Evolutionary conservation across 768 basidiomycete genomes (phyloP), one percentile per base, ranked within the genome.

Genomic region (Hortiboletus campestris): DNA sequence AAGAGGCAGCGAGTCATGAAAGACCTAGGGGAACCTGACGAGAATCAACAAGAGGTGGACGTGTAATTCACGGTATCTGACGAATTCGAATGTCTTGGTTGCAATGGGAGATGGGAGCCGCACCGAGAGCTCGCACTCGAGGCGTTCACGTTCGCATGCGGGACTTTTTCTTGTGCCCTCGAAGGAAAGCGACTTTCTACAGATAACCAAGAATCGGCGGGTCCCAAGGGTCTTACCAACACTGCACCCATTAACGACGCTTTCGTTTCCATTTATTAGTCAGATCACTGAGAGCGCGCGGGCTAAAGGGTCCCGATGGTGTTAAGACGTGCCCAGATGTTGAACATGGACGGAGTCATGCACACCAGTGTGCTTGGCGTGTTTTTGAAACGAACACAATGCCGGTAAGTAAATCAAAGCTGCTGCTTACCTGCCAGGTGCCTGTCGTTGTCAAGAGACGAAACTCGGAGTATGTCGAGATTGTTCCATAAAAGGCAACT

Each of bases 401-500:
- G 13, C 39, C 6, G 3, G 19, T 14, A 32, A 32, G 25, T 6
- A 25, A 2, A 2, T 25, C 25, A 25, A 25, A 25, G 25, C 25
- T 25, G 25, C 2, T 25, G 25, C 25, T 25, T 25, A 25, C 25
- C 25, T 25, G 25, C 25, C 25, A 6, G 25, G 25, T 0, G 25
- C 2, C 2, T 25, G 25, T 25, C 8, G 17, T 32, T 32, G 31
- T 32, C 31, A 32, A 32, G 25, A 25, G 2, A 25, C 25, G 6
- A 25, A 25, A 25, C 25, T 4, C 25, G 25, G 25, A 25, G 25
- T 4, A 32, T 13, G 34, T 34, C 34, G 17, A 38, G 17, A 7
- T 6, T 38, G 47, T 60, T 53, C 46, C 50, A 35, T 35, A 62
- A 63, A 54, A 63, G 64, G 68, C 55, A 63, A 49, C 43, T 48